Conservation (phyloP, 164 flowering plant genomes). For the Tetrastigma voinierianum region DNA sequence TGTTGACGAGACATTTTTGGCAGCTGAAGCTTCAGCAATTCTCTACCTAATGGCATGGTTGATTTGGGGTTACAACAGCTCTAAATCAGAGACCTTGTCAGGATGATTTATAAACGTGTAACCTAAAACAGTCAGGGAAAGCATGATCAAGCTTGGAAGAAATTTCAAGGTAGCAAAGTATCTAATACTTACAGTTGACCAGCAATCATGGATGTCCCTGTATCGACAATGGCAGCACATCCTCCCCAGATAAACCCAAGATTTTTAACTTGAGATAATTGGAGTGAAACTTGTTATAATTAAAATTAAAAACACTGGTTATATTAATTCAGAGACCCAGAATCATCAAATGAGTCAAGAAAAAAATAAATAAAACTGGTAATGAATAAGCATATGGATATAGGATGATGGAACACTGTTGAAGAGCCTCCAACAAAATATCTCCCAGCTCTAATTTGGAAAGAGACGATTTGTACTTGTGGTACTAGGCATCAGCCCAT, state of each 20-base stretch:
- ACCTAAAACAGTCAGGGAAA: neutral
- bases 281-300: neutral
- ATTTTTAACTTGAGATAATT: neutral
- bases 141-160: neutral
- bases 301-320: no score
- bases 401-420: conserved; percentile 25
- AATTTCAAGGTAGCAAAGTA: conserved; percentile 1
- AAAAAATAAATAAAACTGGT: neutral
- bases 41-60: conserved; percentile 62
- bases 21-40: conserved; percentile 44
- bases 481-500: neutral
- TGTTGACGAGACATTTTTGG: conserved; percentile 25
- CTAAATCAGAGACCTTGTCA: conserved; percentile 17
- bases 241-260: conserved; percentile 58
- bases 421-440: conserved; percentile 21
- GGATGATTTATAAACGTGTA: conserved; percentile 1
- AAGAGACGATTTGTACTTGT: neutral
- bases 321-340: no score
- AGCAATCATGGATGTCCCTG: conserved; percentile 67
- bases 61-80: conserved; percentile 40
- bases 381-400: neutral
- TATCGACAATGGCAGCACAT: conserved; percentile 67
- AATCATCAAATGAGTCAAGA: neutral
- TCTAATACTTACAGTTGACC: conserved; percentile 78
- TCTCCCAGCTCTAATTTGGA: conserved; percentile 33